Evolutionary conservation across 2,329 filamentous ascomycete species (phyloP).

Genomic region (Fusarium gaditjirri): DNA sequence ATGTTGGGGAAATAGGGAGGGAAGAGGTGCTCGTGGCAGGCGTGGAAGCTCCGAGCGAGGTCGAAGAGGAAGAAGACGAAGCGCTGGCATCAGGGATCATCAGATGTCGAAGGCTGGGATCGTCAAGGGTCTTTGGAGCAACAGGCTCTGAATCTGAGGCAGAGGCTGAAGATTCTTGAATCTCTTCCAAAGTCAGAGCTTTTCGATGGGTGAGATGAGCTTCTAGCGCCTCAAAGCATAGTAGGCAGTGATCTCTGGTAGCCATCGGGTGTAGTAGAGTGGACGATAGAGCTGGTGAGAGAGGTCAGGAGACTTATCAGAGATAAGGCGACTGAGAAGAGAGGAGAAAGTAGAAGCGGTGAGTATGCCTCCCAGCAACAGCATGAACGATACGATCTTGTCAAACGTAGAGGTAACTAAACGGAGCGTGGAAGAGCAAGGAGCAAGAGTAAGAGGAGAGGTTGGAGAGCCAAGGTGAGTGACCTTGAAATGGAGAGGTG

Average conservation of each 20-base stretch:
- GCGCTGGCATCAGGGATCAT: slow-evolving; percentile 45
- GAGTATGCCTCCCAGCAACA: slow-evolving; percentile 20
- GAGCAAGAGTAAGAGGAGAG: not conserved
- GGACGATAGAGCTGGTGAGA: not conserved
- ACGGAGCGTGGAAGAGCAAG: slow-evolving; percentile 1
- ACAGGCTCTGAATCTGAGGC: slow-evolving; percentile 43
- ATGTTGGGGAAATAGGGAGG: slow-evolving; percentile 51
- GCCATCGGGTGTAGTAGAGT: slow-evolving; percentile 70
- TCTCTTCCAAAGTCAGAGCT: slow-evolving; percentile 72
- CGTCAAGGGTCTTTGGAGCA: slow-evolving; percentile 45
- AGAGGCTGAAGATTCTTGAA: slow-evolving; percentile 72
- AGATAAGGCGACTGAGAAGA: slow-evolving; percentile 19
- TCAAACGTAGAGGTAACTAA: slow-evolving; percentile 8
- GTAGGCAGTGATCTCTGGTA: slow-evolving; percentile 84
- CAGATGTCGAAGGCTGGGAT: slow-evolving; percentile 57
- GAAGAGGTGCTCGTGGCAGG: slow-evolving; percentile 58
- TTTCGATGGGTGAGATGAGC: slow-evolving; percentile 78
- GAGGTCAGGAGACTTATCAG: slow-evolving; percentile 17
- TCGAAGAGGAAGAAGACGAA: slow-evolving; percentile 53
- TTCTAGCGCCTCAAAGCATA: slow-evolving; percentile 88
- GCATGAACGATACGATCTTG: slow-evolving; percentile 13
- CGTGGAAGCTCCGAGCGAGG: slow-evolving; percentile 57
- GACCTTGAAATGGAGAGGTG: slow-evolving; percentile 1
- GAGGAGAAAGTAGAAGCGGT: slow-evolving; percentile 16
- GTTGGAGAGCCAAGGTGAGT: not conserved